Percentiles rank a stretch among this genome's conserved stretches.
Conservation (phyloP, 495 filamentous ascomycete genomes). For the Neurospora sublineolata region DNA sequence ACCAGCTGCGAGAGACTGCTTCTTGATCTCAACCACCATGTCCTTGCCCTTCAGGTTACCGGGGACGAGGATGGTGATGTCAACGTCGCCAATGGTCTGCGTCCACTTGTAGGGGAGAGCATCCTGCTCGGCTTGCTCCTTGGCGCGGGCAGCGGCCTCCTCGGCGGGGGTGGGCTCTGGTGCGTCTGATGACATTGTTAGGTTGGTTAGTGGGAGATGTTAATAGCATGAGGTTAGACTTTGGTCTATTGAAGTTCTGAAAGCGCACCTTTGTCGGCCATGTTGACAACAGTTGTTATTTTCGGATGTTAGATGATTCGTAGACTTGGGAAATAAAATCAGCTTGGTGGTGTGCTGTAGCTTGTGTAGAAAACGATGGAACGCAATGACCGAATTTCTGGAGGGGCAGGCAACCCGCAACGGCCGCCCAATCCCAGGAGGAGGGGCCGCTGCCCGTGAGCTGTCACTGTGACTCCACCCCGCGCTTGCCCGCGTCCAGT, state of each 20-base stretch:
- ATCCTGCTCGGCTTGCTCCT: slow-evolving; percentile 80
- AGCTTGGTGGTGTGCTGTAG: not conserved
- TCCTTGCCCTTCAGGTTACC: slow-evolving; percentile 76
- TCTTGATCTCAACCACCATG: slow-evolving; percentile 71
- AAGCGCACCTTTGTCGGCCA: slow-evolving; percentile 20
- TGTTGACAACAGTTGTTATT: not conserved
- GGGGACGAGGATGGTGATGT: slow-evolving; percentile 63
- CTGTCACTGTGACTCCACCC: not conserved
- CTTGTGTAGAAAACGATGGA: slow-evolving; percentile 15
- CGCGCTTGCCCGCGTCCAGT: not conserved
- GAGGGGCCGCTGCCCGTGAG: too few relatives aligned
- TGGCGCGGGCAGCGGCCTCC: slow-evolving; percentile 60
- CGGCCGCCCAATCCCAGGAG: not conserved
- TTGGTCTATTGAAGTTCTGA: not conserved
- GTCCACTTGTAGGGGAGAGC: slow-evolving; percentile 94
- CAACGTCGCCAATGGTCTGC: slow-evolving; percentile 87
- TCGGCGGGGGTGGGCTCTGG: slow-evolving; percentile 44
- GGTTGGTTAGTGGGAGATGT: slow-evolving; percentile 7
- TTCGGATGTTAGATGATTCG: not conserved
- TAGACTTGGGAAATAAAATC: not conserved
- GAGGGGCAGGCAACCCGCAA: not conserved
- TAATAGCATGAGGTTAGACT: not conserved
- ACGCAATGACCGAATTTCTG: slow-evolving; percentile 1
- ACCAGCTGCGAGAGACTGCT: slow-evolving; percentile 63
- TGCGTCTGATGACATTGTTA: not conserved